phyloP scores from a whole-genome alignment of 177 flowering plant species.

The Tripterygium wilfordii region DNA sequence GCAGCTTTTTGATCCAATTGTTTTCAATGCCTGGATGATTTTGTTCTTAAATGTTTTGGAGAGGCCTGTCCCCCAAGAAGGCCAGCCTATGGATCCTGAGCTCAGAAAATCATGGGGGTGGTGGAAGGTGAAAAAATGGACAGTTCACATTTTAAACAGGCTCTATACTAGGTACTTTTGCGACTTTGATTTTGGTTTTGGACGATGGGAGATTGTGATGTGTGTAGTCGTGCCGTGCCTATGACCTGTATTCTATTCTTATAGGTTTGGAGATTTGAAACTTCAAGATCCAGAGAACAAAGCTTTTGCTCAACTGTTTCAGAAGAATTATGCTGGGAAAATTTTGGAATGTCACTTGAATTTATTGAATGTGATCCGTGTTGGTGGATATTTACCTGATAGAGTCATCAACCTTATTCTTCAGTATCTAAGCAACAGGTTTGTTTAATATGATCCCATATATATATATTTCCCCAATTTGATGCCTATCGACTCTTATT shows the following conservation, averaged over 20 bases:
- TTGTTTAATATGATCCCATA: conserved; percentile 12
- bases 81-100: conserved; percentile 95
- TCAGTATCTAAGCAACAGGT: conserved; percentile 97
- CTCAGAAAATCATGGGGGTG: conserved; percentile 95
- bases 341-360: conserved; percentile 87
- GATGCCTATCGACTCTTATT: no score
- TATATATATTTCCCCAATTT: no score
- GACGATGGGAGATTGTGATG: no score
- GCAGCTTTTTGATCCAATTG: conserved; percentile 77
- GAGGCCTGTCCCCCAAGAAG: conserved; percentile 93
- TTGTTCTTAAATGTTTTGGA: conserved; percentile 83
- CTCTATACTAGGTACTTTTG: conserved; percentile 87
- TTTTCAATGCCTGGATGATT: conserved; percentile 97
- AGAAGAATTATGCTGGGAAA: conserved; percentile 88
- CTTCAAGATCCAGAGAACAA: conserved; percentile 85
- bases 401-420: conserved; percentile 90
- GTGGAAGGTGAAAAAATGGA: conserved; percentile 99
- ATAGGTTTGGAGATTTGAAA: conserved; percentile 94
- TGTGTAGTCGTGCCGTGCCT: no score
- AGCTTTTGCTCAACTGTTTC: conserved; percentile 95
- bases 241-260: no score
- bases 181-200: no score
- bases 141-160: conserved; percentile 91
- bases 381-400: conserved; percentile 95
- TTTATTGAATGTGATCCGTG: conserved; percentile 79